These are phyloP conservation scores for Bipolaris cookei DNA, from an alignment of 2,329 filamentous ascomycete genomes.

Conservation along the genomic window DNA sequence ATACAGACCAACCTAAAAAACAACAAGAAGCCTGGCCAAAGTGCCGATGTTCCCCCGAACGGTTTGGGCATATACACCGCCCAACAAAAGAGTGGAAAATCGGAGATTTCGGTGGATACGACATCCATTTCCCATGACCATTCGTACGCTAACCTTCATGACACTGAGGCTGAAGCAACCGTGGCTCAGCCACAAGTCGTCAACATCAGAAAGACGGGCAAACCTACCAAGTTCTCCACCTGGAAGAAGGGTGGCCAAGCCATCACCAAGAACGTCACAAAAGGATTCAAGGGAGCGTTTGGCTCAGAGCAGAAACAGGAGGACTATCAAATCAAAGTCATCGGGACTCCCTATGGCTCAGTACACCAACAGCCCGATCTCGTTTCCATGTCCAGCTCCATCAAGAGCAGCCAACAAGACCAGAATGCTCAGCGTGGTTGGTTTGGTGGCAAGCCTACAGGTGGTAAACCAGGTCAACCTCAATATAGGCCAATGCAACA, in stretches of 20 bases:
- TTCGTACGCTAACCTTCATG: conserved; percentile 54
- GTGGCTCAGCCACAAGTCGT: conserved; percentile 86
- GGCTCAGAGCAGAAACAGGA: conserved; percentile 64
- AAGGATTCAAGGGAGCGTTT: conserved; percentile 92
- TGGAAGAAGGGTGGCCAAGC: conserved; percentile 98
- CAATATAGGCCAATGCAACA: conserved; percentile 44
- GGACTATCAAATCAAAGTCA: conserved; percentile 58
- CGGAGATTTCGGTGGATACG: conserved; percentile 50
- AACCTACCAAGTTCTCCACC: conserved; percentile 96
- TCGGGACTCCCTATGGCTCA: conserved; percentile 54
- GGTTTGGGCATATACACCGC: conserved; percentile 67
- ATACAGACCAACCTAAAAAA: conserved; percentile 93
- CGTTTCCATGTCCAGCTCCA: conserved; percentile 33
- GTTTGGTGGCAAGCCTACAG: conserved; percentile 40
- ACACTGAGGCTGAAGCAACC: conserved; percentile 70
- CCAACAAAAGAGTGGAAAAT: conserved; percentile 47
- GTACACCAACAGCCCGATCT: conserved; percentile 43
- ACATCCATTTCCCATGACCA: conserved; percentile 47
- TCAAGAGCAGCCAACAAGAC: conserved; percentile 38
- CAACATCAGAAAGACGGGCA: conserved; percentile 85
- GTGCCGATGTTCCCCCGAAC: conserved; percentile 56
- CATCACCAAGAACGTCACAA: conserved; percentile 90
- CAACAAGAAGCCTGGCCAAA: conserved; percentile 61
- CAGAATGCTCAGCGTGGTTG: conserved; percentile 37
- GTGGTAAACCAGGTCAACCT: conserved; percentile 15